Evolutionary conservation across 371 early-diverging fungal genomes (phyloP).

Genomic region (Dichotomocladium elegans): DNA sequence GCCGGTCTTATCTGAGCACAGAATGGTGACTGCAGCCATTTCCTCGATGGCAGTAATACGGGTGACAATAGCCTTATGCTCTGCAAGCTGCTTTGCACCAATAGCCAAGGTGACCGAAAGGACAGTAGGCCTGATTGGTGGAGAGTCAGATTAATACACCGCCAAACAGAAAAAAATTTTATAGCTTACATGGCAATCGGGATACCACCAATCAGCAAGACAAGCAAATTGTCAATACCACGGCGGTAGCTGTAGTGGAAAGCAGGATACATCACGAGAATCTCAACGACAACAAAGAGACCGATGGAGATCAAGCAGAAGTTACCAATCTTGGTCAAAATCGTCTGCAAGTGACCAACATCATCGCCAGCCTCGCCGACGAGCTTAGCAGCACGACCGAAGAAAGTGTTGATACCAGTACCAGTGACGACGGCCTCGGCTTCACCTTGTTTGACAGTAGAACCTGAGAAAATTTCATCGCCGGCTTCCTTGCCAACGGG

Average conservation of each 20-base stretch:
- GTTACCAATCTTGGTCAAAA: conserved; percentile 85
- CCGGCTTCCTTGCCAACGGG: conserved; percentile 65
- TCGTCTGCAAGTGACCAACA: conserved; percentile 80
- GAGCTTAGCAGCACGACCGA: conserved; percentile 80
- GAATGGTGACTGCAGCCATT: conserved; percentile 82
- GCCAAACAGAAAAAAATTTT: neutral
- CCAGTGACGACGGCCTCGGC: conserved; percentile 77
- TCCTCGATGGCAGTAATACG: conserved; percentile 82
- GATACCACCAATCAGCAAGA: conserved; percentile 71
- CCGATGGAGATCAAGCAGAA: conserved; percentile 68
- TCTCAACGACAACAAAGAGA: conserved; percentile 68
- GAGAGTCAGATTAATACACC: neutral
- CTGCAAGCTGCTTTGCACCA: conserved; percentile 86
- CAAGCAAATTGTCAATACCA: conserved; percentile 63
- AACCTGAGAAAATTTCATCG: conserved; percentile 66
- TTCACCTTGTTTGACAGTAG: conserved; percentile 88
- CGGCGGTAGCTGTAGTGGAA: conserved; percentile 66
- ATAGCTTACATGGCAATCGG: conserved; percentile 62
- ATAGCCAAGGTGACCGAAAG: conserved; percentile 90
- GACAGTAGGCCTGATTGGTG: conserved; percentile 46
- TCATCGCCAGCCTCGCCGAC: conserved; percentile 73
- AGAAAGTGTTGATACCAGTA: conserved; percentile 80
- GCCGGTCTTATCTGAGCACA: conserved; percentile 94
- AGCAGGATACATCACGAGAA: conserved; percentile 73
- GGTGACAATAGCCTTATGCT: conserved; percentile 85